Conservation (phyloP, 208 protist species). For the Crithidia mellificae region DNA sequence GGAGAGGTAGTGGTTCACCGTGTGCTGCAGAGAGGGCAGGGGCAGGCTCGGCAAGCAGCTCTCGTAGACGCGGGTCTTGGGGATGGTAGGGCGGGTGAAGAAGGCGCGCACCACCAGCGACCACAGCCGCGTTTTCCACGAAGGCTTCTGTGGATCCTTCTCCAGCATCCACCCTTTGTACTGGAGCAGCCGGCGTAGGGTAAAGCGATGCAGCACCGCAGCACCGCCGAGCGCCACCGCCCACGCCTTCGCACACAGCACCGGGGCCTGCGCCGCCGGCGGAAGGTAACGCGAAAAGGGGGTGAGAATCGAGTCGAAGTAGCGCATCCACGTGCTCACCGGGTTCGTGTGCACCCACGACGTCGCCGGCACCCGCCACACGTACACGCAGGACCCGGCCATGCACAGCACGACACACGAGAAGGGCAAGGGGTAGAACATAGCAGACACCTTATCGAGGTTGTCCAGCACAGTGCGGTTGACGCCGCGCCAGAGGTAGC, state of each 20-base stretch:
- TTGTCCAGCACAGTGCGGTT: conserved; percentile 44
- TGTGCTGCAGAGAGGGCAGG: conserved; percentile 71
- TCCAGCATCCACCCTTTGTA: conserved; percentile 80
- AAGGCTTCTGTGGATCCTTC: conserved; percentile 34
- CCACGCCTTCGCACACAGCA: conserved; percentile 50
- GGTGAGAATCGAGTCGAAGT: conserved; percentile 52
- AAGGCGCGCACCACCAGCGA: conserved; percentile 48
- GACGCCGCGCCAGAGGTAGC: conserved; percentile 50
- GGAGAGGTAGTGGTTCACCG: conserved; percentile 66
- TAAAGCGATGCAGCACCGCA: conserved; percentile 65
- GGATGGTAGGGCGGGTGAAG: conserved; percentile 50
- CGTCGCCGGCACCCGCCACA: conserved; percentile 38
- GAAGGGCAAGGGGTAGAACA: conserved; percentile 63
- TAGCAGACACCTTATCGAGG: conserved; percentile 62
- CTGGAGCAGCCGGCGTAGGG: conserved; percentile 62
- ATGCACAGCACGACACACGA: conserved; percentile 42
- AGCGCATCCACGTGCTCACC: conserved; percentile 46
- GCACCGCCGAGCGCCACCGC: conserved; percentile 37
- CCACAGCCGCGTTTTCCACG: conserved; percentile 62
- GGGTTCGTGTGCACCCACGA: conserved; percentile 41
- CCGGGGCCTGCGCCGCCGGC: conserved; percentile 33
- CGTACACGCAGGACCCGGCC: conserved; percentile 48
- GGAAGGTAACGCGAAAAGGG: conserved; percentile 45
- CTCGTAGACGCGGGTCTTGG: conserved; percentile 70
- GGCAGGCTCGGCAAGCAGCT: conserved; percentile 71